Base-by-base conservation (phyloP, 257 asterid species). In the Nicotiana tomentosiformis region DNA sequence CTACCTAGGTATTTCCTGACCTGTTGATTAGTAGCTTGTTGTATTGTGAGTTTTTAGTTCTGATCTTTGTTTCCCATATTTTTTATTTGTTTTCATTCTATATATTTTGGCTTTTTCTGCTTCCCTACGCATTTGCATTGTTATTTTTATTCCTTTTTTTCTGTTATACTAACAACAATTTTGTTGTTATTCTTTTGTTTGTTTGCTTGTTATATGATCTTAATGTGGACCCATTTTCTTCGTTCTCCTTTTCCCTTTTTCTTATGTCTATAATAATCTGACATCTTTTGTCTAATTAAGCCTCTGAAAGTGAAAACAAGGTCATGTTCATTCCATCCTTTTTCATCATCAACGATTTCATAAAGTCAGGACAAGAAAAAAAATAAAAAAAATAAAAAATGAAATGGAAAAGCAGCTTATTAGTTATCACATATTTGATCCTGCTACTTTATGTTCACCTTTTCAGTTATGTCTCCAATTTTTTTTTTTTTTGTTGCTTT, bases 161-260 rank as follows among this genome's bases (percentile, higher is more conserved):
- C 57, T 57, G 14, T n/a, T 15, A 39, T 43, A 39, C 11, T 15
- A 76, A 26, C 43, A 14, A 14, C 79, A 49, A 9, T 46, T 72
- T 35, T 16, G 70, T 23, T 66, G 78, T 86, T 81, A 60, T 81
- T 84, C 49, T 49, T 67, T 80, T 51, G 80, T 46, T 72, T 46
- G 78, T 46, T 74, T 49, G 64, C 37, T 51, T 65, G 33, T n/a
- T 74, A 39, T 4, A 56, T 53, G 68, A 58, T 43, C 17, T 43
- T 60, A 82, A 69, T 78, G 76, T 53, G 87, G 83, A 65, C 86
- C 84, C 57, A n/a, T 61, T 49, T 83, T 56, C 77, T 77, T 77
- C 77, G 67, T 18, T 49, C 15, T 37, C 69, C 69, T 16, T 43
- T 43, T 43, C 10, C 49, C 49, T 67, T 80, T 77, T 67, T 81